Percentiles rank a stretch among this genome's conserved stretches.
These are phyloP conservation scores for Coemansia nantahalensis DNA, from an alignment of 192 early-diverging fungal genomes.

Conservation along the genomic window DNA sequence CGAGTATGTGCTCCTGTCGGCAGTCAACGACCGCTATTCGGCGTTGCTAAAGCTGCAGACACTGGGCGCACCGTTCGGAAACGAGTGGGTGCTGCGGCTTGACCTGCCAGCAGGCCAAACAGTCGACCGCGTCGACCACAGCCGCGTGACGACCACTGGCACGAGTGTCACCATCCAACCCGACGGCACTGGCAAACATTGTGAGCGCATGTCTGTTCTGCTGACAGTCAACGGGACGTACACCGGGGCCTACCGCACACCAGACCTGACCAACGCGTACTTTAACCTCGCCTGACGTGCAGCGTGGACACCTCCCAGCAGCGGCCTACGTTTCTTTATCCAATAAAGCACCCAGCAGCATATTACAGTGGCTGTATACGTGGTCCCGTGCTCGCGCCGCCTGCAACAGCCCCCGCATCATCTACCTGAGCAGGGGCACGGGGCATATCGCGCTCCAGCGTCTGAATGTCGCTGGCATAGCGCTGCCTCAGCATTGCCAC, in stretches of 20 bases:
- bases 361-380: not conserved
- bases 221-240: conserved; percentile 34
- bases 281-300: not conserved
- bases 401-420: not conserved
- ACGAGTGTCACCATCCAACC: conserved; percentile 16
- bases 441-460: not conserved
- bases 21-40: conserved; percentile 4
- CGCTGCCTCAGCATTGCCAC: conserved; percentile 28
- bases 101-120: conserved; percentile 24
- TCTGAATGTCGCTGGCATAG: conserved; percentile 25
- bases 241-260: conserved; percentile 17
- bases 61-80: conserved; percentile 10
- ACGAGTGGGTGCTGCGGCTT: conserved; percentile 21
- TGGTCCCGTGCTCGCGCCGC: too few species aligned
- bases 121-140: conserved; percentile 1
- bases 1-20: conserved; percentile 18
- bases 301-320: too few species aligned
- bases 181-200: not conserved
- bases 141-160: conserved; percentile 8
- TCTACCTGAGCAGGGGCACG: not conserved
- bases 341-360: not conserved
- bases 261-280: conserved; percentile 19
- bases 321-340: too few species aligned
- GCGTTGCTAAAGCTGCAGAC: conserved; percentile 33
- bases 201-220: conserved; percentile 24